phyloP scores from a whole-genome alignment of 2,329 filamentous ascomycete genomes.

The Magnaporthiopsis incrustans region DNA sequence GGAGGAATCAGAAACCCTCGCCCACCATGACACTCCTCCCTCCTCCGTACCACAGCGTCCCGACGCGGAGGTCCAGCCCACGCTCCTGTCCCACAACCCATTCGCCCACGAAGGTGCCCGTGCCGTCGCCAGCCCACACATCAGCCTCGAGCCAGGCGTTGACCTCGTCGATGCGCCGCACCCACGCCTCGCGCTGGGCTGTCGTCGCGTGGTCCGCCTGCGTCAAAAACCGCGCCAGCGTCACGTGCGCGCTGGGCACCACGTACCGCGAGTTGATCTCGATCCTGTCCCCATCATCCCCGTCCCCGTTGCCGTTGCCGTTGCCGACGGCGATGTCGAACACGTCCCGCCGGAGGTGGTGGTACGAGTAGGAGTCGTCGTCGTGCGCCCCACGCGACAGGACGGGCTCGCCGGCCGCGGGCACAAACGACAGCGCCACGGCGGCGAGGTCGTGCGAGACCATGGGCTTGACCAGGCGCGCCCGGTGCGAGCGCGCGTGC shows the following conservation, averaged over 20 bases:
- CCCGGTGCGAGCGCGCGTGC: constrained; percentile 52
- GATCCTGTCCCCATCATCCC: constrained; percentile 23
- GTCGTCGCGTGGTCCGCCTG: constrained; percentile 54
- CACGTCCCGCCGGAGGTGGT: constrained; percentile 77
- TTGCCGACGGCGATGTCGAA: constrained; percentile 48
- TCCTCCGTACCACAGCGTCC: constrained; percentile 79
- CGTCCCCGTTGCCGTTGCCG: constrained; percentile 35
- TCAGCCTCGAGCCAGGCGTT: constrained; percentile 66
- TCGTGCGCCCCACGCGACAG: constrained; percentile 29
- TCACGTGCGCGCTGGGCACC: constrained; percentile 84
- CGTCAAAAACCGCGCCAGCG: constrained; percentile 71
- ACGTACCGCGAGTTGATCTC: constrained; percentile 72
- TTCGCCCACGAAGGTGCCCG: constrained; percentile 44
- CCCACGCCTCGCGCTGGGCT: constrained; percentile 53
- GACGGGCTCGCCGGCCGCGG: constrained; percentile 56
- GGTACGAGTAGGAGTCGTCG: constrained; percentile 69
- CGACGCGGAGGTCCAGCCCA: constrained; percentile 68
- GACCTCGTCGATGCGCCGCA: constrained; percentile 64
- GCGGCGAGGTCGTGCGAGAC: constrained; percentile 80
- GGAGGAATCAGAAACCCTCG: constrained; percentile 44
- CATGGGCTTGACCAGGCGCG: constrained; percentile 72
- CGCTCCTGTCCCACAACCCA: constrained; percentile 85
- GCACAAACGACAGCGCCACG: constrained; percentile 79
- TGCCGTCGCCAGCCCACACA: constrained; percentile 49
- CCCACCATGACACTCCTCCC: constrained; percentile 61